A percentile compares a stretch with the other conserved stretches of the same genome.
These are phyloP conservation scores for Trichoderma orchidacearum DNA, from an alignment of 495 filamentous ascomycete species.

Conservation along the genomic window DNA sequence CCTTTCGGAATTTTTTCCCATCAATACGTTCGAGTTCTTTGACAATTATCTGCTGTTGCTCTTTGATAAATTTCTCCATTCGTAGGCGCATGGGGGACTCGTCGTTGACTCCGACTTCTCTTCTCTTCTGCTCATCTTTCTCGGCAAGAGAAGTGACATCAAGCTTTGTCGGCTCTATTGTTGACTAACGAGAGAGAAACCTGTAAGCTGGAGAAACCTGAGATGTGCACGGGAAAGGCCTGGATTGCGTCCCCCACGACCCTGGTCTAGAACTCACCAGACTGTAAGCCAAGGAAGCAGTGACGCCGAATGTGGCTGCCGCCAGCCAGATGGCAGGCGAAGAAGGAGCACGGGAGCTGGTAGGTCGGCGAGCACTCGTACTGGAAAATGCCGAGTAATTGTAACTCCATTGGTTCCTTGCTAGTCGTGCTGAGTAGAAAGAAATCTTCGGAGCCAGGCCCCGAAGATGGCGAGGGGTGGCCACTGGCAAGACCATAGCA, in stretches of 20 bases:
- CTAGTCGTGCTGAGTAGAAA: not conserved
- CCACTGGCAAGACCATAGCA: not conserved
- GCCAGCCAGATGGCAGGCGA: not conserved
- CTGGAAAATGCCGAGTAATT: not conserved
- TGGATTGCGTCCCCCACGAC: not conserved
- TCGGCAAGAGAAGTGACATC: conserved; percentile 51
- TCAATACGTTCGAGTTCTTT: conserved; percentile 68
- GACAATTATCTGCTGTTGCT: conserved; percentile 80
- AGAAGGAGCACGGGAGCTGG: not conserved
- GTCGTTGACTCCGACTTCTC: conserved; percentile 49
- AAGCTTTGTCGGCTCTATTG: conserved; percentile 22
- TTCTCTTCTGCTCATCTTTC: conserved; percentile 51
- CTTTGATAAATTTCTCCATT: conserved; percentile 92
- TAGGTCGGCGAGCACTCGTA: not conserved
- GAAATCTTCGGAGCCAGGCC: not conserved
- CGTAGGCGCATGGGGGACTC: conserved; percentile 90
- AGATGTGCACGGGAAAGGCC: too few species aligned
- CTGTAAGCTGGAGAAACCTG: not conserved
- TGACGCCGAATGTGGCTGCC: not conserved
- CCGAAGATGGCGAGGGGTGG: not conserved
- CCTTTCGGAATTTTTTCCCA: conserved; percentile 62
- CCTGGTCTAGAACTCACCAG: not conserved
- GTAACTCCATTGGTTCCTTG: not conserved
- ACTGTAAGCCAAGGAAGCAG: conserved; percentile 2
- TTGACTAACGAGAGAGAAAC: conserved; percentile 14